Conservation (phyloP, 2,329 filamentous ascomycete genomes). For the Hypomyces perniciosus region DNA sequence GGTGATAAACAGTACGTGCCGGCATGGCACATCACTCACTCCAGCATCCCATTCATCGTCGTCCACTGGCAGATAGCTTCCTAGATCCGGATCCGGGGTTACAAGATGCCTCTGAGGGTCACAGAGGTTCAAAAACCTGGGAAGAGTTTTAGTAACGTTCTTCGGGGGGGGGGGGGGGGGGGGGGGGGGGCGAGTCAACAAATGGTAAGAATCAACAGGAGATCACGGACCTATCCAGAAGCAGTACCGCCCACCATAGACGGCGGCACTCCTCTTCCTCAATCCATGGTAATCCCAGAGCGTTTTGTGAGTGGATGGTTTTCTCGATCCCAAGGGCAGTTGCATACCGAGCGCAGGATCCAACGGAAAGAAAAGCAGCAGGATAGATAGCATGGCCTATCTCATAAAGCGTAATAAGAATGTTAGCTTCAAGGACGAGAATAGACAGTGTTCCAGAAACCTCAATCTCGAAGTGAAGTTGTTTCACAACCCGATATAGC, state of each 20-base stretch:
- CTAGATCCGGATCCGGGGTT: constrained; percentile 8
- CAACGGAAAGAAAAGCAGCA: constrained; percentile 3
- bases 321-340: constrained; percentile 3
- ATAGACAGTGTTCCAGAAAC: constrained; percentile 1
- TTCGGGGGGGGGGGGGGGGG: no score
- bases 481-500: constrained; percentile 3
- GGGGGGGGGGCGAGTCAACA: not conserved
- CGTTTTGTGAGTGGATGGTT: not conserved
- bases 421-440: constrained; percentile 5
- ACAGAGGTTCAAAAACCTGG: constrained; percentile 10
- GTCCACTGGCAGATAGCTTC: constrained; percentile 10
- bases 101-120: constrained; percentile 8
- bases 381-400: constrained; percentile 6
- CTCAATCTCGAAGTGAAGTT: constrained; percentile 7
- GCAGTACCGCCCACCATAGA: constrained; percentile 9
- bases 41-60: constrained; percentile 11
- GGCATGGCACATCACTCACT: not conserved
- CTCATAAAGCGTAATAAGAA: constrained; percentile 8
- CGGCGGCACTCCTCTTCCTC: constrained; percentile 9
- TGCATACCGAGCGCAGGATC: constrained; percentile 7
- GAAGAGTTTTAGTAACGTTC: not conserved
- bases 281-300: not conserved
- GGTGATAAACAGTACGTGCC: no score
- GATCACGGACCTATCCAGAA: constrained; percentile 8
- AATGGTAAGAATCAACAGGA: not conserved